Base-by-base conservation (phyloP, 192 early-diverging fungal genomes). In the Backusella parvicylindrica region DNA sequence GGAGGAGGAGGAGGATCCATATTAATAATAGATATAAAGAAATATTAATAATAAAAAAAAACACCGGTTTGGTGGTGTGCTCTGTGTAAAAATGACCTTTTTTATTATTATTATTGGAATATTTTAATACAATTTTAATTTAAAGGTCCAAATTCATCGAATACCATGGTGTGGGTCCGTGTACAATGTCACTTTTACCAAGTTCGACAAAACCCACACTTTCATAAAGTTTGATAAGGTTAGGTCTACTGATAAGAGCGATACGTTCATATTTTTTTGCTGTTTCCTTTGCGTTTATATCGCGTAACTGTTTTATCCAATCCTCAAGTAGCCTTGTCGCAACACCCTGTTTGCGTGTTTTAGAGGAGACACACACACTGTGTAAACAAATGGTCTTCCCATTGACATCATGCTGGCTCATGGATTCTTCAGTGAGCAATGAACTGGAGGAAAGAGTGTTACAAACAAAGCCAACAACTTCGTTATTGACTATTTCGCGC, bases 381-480 rank as follows among this genome's bases (percentile, higher is more conserved):
- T 94, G 92, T 18, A 94, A 79, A 71, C 90, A 92, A 13, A 89
- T 88, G 1, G 88, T 91, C 15, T 66, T 73, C 1, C 92, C 92
- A 18, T 79, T 74, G 6, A 84, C 81, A 33, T 94, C 89, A 77
- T 93, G 89, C 1, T 35, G 63, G 3, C 73, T 65, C 92, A 94
- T 92, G 43, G 92, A 91, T 35, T 71, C 83, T 68, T 92, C 86
- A 7, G 91, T 92, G 0, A 94, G 77, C 12, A 83, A 72, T 7
- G 81, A 53, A 6, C 74, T 68, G 3, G 31, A 40, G 0, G 83
- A 74, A 31, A 86, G 82, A 2, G 92, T 94, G 12, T 85, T 83
- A 66, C 87, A 85, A 49, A 92, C 80, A 66, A 86, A 94, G 0
- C 86, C 92, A 12, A 91, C 78, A 6, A 93, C 47, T 3, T 65